phyloP scores from a whole-genome alignment of 2,329 filamentous ascomycete species.

The Beauveria brongniartii region DNA sequence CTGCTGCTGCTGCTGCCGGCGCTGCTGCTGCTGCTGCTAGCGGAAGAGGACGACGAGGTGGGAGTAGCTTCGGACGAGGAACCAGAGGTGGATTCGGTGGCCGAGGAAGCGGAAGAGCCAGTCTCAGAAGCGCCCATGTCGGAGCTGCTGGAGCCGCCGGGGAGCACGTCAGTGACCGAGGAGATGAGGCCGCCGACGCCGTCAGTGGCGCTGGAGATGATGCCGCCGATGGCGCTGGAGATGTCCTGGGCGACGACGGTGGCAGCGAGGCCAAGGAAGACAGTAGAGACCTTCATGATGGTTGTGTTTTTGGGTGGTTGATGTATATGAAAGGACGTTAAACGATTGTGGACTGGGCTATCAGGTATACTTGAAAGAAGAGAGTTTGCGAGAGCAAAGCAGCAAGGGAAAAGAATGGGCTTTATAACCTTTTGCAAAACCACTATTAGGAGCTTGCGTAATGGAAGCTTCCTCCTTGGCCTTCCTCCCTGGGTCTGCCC shows the following conservation, averaged over 20 bases:
- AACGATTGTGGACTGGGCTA: not conserved
- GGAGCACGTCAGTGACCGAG: not conserved
- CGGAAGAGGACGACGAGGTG: not conserved
- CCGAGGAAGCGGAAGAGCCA: too few species aligned
- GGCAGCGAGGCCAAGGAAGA: constrained; percentile 9
- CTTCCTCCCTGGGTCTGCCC: not conserved
- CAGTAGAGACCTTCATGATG: constrained; percentile 11
- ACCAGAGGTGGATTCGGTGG: not conserved
- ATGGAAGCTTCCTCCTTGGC: not conserved
- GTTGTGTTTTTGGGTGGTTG: not conserved
- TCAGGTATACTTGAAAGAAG: not conserved
- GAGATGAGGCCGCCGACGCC: constrained; percentile 6
- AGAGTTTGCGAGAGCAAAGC: too few species aligned
- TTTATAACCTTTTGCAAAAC: not conserved
- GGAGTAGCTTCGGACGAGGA: not conserved
- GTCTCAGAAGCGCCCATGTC: not conserved
- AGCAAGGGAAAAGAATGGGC: not conserved
- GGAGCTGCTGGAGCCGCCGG: not conserved
- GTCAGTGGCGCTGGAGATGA: not conserved
- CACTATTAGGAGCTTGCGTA: not conserved
- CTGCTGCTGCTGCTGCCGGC: not conserved
- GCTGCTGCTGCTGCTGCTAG: not conserved
- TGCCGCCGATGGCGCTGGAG: not conserved
- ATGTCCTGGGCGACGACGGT: constrained; percentile 5
- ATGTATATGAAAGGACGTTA: not conserved